phyloP scores from a whole-genome alignment of 768 basidiomycete genomes.

The Mycena kentingensis region DNA sequence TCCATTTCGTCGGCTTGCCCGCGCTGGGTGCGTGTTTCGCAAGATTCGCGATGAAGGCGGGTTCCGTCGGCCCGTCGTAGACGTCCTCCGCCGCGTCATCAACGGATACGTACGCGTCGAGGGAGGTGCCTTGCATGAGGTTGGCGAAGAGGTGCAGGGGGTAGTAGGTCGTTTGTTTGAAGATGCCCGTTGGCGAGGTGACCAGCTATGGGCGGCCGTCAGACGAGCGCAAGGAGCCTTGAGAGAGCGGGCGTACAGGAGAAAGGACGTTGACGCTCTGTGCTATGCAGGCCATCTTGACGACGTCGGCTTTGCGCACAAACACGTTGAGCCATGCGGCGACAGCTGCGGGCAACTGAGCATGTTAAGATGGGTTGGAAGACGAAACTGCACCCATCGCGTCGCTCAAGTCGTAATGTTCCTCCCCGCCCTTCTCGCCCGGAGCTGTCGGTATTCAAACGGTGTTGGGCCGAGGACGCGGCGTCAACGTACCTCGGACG shows the following conservation, averaged over 20 bases:
- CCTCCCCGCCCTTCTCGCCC: slow-evolving; percentile 52
- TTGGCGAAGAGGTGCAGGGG: slow-evolving; percentile 56
- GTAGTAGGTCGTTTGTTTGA: slow-evolving; percentile 52
- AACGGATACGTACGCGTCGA: slow-evolving; percentile 40
- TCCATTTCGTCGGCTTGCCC: slow-evolving; percentile 44
- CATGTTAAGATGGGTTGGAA: neutral
- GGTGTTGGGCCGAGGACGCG: neutral
- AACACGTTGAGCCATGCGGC: slow-evolving; percentile 64
- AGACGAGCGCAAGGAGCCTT: too few species aligned
- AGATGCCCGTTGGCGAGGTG: slow-evolving; percentile 44
- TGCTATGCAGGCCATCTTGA: slow-evolving; percentile 63
- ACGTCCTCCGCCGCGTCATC: slow-evolving; percentile 22
- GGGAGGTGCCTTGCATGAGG: slow-evolving; percentile 54
- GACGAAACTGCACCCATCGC: slow-evolving; percentile 38
- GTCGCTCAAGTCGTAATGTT: slow-evolving; percentile 56
- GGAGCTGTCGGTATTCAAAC: slow-evolving; percentile 33
- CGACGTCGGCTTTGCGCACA: slow-evolving; percentile 57
- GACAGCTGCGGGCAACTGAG: slow-evolving; percentile 42
- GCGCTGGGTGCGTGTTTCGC: slow-evolving; percentile 33
- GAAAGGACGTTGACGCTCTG: slow-evolving; percentile 57
- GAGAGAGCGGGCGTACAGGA: slow-evolving; percentile 33
- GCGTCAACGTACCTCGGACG: slow-evolving; percentile 35
- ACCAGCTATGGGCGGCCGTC: slow-evolving; percentile 43
- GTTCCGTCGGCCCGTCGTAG: slow-evolving; percentile 52
- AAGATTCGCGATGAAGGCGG: slow-evolving; percentile 50